Conservation (phyloP, 495 filamentous ascomycete species). For the Trichocladium antarcticum region DNA sequence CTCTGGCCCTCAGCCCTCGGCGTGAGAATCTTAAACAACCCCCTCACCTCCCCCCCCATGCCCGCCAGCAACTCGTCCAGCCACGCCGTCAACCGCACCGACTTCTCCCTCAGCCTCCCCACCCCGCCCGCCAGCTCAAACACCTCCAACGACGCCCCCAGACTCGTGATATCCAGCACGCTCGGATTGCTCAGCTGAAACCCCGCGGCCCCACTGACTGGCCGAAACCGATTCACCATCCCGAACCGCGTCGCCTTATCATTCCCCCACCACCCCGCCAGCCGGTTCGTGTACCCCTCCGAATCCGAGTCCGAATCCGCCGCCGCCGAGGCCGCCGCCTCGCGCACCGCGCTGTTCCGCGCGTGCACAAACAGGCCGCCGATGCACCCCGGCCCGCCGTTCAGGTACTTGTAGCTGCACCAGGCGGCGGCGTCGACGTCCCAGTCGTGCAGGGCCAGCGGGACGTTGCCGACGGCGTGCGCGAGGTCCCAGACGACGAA, state of each 20-base stretch:
- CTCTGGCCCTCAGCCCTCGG: slow-evolving; percentile 58
- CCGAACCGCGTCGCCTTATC: slow-evolving; percentile 64
- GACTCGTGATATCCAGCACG: slow-evolving; percentile 54
- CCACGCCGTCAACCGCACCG: slow-evolving; percentile 64
- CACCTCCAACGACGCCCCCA: slow-evolving; percentile 66
- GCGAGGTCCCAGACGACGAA: slow-evolving; percentile 90
- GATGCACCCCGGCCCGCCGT: slow-evolving; percentile 79
- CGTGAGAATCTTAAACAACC: slow-evolving; percentile 68
- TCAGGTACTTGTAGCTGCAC: slow-evolving; percentile 97
- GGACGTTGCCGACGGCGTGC: slow-evolving; percentile 87
- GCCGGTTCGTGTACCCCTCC: slow-evolving; percentile 41
- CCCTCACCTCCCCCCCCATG: slow-evolving; percentile 32
- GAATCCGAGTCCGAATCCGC: slow-evolving; percentile 2
- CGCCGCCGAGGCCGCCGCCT: slow-evolving; percentile 15
- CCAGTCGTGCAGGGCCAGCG: slow-evolving; percentile 77
- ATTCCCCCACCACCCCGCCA: slow-evolving; percentile 87
- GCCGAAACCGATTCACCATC: slow-evolving; percentile 71
- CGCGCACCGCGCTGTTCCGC: slow-evolving; percentile 49
- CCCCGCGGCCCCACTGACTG: slow-evolving; percentile 56
- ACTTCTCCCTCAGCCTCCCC: slow-evolving; percentile 58
- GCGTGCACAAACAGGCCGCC: slow-evolving; percentile 82
- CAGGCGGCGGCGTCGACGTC: slow-evolving; percentile 92
- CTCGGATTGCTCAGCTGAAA: slow-evolving; percentile 62
- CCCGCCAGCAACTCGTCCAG: slow-evolving; percentile 49
- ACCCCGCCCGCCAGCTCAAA: slow-evolving; percentile 64